Base-by-base conservation (phyloP, 768 basidiomycete genomes). In the Boletellus emodensis region DNA sequence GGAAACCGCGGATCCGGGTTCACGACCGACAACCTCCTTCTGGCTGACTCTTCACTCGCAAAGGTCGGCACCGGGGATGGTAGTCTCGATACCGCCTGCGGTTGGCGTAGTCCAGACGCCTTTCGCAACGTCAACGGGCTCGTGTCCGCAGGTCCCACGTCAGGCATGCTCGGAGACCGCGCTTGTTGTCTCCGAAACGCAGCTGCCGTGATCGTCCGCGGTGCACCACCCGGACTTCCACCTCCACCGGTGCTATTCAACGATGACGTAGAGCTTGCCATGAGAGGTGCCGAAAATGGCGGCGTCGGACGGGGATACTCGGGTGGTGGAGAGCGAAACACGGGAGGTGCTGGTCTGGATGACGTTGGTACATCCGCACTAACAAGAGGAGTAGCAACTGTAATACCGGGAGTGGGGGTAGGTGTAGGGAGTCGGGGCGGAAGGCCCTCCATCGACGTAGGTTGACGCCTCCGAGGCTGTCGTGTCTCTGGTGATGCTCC, bases 131-230 rank as follows among this genome's bases (percentile, higher is more conserved):
- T 65, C 48, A 81, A 53, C 35, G 80, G 81, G 35, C 63, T 76
- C 45, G 71, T 74, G 43, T 81, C 82, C 20, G 70, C 71, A 8
- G 69, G 60, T 9, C 62, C 63, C 39, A 41, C 35, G 24, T 60
- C 48, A 6, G 44, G 24, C 33, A 48, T 51, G 40, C 65, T 70
- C 32, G 60, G 56, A 35, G 66, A 62, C 18, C 72, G 71, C 1
- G 57, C 62, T 40, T 72, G 72, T 30, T 76, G 81, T 26, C 84
- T 72, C 59, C 77, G 79, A 68, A 90, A 90, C 22, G 87, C 87
- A 6, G 86, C 84, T 0, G 87, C 87, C 3, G 85, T 80, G 46
- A 90, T 89, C 48, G 80, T 90, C 38, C 83, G 75, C 13, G 76
- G 65, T 0, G 44, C 43, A 4, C 54, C 62, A 2, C 72, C 75